These are phyloP conservation scores for Chlorella sp. DNA, from an alignment of 139 green algal species.

Conservation along the genomic window DNA sequence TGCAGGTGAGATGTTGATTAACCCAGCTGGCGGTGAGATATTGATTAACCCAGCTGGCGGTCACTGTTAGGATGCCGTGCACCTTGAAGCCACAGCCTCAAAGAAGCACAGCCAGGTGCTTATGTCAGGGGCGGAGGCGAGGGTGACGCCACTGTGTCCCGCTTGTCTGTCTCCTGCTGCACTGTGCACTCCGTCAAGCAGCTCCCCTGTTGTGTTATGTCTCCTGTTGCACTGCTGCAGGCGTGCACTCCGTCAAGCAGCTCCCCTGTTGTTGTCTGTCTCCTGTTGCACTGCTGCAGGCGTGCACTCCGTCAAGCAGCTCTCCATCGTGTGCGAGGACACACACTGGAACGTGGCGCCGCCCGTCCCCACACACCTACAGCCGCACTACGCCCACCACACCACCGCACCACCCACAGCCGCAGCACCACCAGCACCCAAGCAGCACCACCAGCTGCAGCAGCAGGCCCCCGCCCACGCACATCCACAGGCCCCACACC, in stretches of 20 bases:
- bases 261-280: background rate
- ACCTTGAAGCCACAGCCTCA: background rate
- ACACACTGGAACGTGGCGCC: no score
- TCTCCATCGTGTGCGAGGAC: background rate
- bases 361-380: no score
- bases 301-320: background rate
- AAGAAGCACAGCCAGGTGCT: background rate
- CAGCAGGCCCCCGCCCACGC: no score
- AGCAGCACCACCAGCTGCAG: no score
- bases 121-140: background rate
- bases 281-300: background rate
- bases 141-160: background rate
- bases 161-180: background rate
- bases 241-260: no score
- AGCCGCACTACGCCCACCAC: no score
- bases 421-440: no score
- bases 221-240: background rate
- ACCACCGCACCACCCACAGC: no score
- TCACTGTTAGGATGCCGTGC: background rate
- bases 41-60: no score
- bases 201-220: background rate
- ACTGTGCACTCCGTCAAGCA: no score
- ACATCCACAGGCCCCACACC: no score
- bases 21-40: no score
- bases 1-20: background rate